These are phyloP conservation scores for Phaeosphaeriaceae sp. DNA, from an alignment of 2,329 filamentous ascomycete genomes.

Conservation along the genomic window DNA sequence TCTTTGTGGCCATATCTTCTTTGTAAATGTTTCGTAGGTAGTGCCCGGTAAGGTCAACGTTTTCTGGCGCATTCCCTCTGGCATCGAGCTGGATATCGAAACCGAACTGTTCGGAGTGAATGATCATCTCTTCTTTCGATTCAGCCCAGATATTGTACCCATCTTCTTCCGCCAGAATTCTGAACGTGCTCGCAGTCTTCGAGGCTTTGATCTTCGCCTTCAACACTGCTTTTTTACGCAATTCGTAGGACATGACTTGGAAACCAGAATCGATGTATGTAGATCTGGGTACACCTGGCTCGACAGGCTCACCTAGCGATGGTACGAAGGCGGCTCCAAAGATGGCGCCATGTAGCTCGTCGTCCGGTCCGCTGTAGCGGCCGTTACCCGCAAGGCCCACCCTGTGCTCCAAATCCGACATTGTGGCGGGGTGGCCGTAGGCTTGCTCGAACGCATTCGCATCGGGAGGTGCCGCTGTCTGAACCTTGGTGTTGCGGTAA, in stretches of 20 bases:
- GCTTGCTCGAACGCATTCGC: constrained; percentile 12
- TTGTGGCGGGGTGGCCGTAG: constrained; percentile 13
- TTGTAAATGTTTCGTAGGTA: constrained; percentile 20
- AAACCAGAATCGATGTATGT: constrained; percentile 14
- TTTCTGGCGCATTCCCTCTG: constrained; percentile 7
- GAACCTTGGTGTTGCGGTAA: constrained; percentile 20
- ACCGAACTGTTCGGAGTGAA: constrained; percentile 21
- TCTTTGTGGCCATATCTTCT: constrained; percentile 1
- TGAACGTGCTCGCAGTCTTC: constrained; percentile 13
- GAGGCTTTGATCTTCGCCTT: constrained; percentile 22
- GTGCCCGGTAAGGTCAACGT: background rate
- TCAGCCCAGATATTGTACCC: constrained; percentile 18
- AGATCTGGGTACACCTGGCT: background rate
- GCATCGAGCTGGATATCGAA: constrained; percentile 10
- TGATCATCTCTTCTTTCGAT: constrained; percentile 8
- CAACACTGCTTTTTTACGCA: constrained; percentile 8
- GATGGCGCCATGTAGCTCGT: constrained; percentile 8
- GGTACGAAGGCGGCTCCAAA: constrained; percentile 7
- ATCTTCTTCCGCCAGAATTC: constrained; percentile 5
- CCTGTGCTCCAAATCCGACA: constrained; percentile 1
- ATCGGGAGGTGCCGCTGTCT: constrained; percentile 20
- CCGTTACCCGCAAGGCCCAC: constrained; percentile 15
- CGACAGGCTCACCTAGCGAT: background rate
- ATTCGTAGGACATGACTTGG: constrained; percentile 13
- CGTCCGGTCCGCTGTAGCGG: constrained; percentile 9